A percentile compares a stretch with the other conserved stretches of the same genome.
Evolutionary conservation across 805 yeast species (phyloP).

Genomic region (Allodekkera sacchari): DNA sequence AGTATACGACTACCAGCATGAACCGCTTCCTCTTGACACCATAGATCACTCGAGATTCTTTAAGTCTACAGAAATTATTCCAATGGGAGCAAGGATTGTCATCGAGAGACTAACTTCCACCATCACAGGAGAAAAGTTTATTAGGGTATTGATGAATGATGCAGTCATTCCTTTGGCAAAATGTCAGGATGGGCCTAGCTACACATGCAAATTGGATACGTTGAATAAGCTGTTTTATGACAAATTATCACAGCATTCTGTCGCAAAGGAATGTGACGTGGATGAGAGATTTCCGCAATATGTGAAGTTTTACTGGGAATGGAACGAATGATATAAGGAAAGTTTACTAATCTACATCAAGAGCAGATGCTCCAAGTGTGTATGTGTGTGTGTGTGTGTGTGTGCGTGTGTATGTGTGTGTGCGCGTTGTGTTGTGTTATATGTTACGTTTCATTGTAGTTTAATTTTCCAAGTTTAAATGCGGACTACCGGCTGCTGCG

Average conservation of each 20-base stretch:
- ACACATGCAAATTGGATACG: conserved; percentile 27
- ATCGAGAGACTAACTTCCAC: conserved; percentile 38
- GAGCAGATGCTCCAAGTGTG: no score
- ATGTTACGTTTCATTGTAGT: no score
- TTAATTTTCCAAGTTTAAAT: no score
- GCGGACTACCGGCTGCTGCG: no score
- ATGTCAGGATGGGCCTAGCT: conserved; percentile 46
- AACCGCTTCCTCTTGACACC: conserved; percentile 30
- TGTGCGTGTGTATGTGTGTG: no score
- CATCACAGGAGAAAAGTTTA: conserved; percentile 23
- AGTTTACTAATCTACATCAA: not conserved
- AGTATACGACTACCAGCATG: conserved; percentile 32
- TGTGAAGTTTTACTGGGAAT: conserved; percentile 22
- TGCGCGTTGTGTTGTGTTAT: no score
- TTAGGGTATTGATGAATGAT: conserved; percentile 43
- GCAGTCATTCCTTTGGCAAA: conserved; percentile 43
- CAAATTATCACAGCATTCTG: conserved; percentile 6
- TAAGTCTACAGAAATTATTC: conserved; percentile 37
- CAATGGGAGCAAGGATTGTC: conserved; percentile 49
- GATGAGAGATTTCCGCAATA: conserved; percentile 9
- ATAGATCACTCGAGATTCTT: conserved; percentile 38
- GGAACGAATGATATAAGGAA: conserved; percentile 5
- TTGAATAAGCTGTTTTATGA: conserved; percentile 7
- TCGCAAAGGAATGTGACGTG: conserved; percentile 12
- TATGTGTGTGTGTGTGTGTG: no score